These are phyloP conservation scores for Trapa bicornis DNA, from an alignment of 345 rosid genomes.

Conservation along the genomic window DNA sequence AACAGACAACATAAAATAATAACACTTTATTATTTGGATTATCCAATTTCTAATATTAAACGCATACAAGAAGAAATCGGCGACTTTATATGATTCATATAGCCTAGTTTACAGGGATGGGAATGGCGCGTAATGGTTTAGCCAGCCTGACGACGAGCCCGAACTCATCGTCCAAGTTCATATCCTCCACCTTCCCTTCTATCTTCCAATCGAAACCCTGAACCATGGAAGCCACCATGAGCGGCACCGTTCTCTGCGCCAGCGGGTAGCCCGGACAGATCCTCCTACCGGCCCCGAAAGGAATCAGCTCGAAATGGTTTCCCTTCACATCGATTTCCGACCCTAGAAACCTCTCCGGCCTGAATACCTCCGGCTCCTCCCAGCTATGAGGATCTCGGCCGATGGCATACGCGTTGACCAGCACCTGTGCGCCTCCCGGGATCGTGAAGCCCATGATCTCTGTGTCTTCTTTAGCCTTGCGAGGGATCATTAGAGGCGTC, in stretches of 20 bases:
- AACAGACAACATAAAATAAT: too few relatives aligned
- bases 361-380: slow-evolving; percentile 17
- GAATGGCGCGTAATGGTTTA: slow-evolving; percentile 1
- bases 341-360: slow-evolving; percentile 22
- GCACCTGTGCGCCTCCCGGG: slow-evolving; percentile 21
- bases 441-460: slow-evolving; percentile 18
- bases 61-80: too few relatives aligned
- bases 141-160: slow-evolving; percentile 2
- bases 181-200: background rate
- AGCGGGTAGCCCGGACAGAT: slow-evolving; percentile 35
- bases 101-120: too few relatives aligned
- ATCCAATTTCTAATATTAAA: too few relatives aligned
- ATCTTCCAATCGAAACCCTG: slow-evolving; percentile 2
- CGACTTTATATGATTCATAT: too few relatives aligned
- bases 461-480: slow-evolving; percentile 13
- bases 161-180: slow-evolving; percentile 4
- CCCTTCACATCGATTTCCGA: slow-evolving; percentile 16
- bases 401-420: slow-evolving; percentile 25
- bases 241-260: slow-evolving; percentile 13
- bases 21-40: too few relatives aligned
- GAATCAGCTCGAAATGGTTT: slow-evolving; percentile 12
- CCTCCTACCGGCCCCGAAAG: slow-evolving; percentile 20
- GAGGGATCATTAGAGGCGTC: slow-evolving; percentile 25
- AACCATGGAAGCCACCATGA: slow-evolving; percentile 29
- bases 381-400: slow-evolving; percentile 28